Evolutionary conservation across 345 rosid species (phyloP).

Genomic region (Rhizophora mangle): DNA sequence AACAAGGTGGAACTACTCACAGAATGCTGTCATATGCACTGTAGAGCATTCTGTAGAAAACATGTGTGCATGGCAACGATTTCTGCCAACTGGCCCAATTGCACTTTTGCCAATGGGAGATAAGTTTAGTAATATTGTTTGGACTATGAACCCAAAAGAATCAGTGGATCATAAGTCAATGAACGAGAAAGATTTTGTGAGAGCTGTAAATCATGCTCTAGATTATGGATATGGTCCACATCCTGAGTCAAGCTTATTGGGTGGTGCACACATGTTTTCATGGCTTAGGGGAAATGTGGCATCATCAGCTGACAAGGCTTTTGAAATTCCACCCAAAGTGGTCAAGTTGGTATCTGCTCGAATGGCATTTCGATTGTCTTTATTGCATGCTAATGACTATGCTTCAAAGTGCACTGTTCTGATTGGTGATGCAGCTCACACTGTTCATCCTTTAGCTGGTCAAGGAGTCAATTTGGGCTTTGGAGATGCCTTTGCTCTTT

Average conservation of each 20-base stretch:
- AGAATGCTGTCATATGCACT: constrained; percentile 88
- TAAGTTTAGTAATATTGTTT: constrained; percentile 84
- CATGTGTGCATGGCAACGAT: constrained; percentile 84
- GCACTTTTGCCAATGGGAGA: constrained; percentile 86
- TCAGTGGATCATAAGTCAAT: constrained; percentile 58
- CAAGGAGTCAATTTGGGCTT: constrained; percentile 97
- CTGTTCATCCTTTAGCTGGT: constrained; percentile 95
- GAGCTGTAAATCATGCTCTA: constrained; percentile 71
- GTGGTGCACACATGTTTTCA: constrained; percentile 39
- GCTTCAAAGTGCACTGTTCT: constrained; percentile 66
- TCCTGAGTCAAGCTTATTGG: constrained; percentile 52
- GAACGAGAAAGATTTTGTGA: constrained; percentile 75
- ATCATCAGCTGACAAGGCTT: constrained; percentile 49
- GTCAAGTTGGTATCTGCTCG: constrained; percentile 72
- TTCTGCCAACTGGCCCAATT: constrained; percentile 88
- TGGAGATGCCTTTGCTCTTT: constrained; percentile 76
- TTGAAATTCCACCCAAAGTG: constrained; percentile 76
- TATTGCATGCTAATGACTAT: constrained; percentile 68
- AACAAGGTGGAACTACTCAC: constrained; percentile 86
- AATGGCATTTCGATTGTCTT: constrained; percentile 85
- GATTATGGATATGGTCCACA: constrained; percentile 82
- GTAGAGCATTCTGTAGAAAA: constrained; percentile 75
- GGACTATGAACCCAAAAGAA: constrained; percentile 88
- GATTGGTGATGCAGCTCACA: constrained; percentile 91
- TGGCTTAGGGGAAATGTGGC: constrained; percentile 50